phyloP scores from a whole-genome alignment of 768 basidiomycete genomes.

The Termitomyces sp. region DNA sequence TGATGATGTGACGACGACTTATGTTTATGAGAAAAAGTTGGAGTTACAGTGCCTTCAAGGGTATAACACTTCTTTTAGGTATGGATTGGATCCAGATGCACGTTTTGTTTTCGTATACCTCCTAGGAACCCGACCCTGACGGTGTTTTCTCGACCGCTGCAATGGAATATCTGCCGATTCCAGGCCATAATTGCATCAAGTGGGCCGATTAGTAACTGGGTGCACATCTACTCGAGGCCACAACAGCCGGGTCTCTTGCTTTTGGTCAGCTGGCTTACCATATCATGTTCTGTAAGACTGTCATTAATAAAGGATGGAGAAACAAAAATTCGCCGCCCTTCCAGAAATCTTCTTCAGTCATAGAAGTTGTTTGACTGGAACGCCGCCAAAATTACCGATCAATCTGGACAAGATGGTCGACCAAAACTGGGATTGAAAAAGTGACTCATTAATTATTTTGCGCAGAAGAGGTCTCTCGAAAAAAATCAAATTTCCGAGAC shows the following conservation, averaged over 20 bases:
- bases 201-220: neutral
- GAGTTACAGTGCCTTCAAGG: neutral
- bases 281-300: no score
- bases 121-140: neutral
- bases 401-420: no score
- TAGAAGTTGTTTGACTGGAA: no score
- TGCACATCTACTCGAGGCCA: neutral
- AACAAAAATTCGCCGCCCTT: neutral
- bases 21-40: no score
- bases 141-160: neutral
- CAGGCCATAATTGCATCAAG: no score
- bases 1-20: no score
- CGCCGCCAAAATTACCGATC: no score
- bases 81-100: neutral
- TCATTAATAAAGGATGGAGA: neutral
- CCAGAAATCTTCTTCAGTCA: neutral
- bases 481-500: no score
- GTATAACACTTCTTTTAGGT: neutral
- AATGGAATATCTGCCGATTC: neutral
- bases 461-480: no score
- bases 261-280: neutral
- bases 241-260: neutral
- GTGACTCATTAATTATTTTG: no score
- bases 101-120: no score
- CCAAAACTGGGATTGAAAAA: no score